Conservation (phyloP, 1,284 basidiomycete species). For the Tilletiopsis washingtonensis region DNA sequence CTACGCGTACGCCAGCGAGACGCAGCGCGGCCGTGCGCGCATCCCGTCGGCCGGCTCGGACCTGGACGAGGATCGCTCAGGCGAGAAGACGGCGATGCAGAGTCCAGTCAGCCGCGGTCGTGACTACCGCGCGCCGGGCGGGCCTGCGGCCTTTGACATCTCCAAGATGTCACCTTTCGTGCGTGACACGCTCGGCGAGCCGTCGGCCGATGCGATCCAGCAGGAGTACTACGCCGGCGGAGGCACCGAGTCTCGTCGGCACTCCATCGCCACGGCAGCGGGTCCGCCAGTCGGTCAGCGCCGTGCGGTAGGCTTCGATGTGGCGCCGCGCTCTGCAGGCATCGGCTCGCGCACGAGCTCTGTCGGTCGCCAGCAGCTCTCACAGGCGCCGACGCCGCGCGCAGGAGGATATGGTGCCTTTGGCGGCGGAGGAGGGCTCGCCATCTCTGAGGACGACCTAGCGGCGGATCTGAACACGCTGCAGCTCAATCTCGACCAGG, state of each 20-base stretch:
- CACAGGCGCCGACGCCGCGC: conserved; percentile 8
- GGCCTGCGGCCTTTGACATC: neutral
- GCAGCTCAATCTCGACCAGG: conserved; percentile 8
- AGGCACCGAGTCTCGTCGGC: conserved; percentile 28
- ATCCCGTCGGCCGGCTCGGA: conserved; percentile 14
- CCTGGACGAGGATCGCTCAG: neutral
- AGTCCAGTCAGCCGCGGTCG: neutral
- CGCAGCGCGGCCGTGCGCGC: conserved; percentile 1
- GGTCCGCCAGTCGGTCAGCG: conserved; percentile 18
- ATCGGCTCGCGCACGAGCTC: neutral
- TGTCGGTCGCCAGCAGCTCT: neutral
- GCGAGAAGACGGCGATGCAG: conserved; percentile 4
- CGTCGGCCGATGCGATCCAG: neutral
- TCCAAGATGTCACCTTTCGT: conserved; percentile 3
- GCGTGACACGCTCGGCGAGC: conserved; percentile 8
- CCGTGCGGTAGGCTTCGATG: conserved; percentile 31
- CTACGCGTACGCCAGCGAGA: neutral
- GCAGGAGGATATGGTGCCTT: conserved; percentile 16
- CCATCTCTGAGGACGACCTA: conserved; percentile 32
- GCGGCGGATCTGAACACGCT: conserved; percentile 16
- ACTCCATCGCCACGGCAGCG: conserved; percentile 18
- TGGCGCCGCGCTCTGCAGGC: conserved; percentile 1
- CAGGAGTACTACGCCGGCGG: conserved; percentile 1
- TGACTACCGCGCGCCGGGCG: neutral
- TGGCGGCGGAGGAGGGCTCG: conserved; percentile 18